Percentiles rank a stretch among this genome's conserved stretches.
phyloP scores from a whole-genome alignment of 352 stramenopile species.

The Stramenopiles sp. region DNA sequence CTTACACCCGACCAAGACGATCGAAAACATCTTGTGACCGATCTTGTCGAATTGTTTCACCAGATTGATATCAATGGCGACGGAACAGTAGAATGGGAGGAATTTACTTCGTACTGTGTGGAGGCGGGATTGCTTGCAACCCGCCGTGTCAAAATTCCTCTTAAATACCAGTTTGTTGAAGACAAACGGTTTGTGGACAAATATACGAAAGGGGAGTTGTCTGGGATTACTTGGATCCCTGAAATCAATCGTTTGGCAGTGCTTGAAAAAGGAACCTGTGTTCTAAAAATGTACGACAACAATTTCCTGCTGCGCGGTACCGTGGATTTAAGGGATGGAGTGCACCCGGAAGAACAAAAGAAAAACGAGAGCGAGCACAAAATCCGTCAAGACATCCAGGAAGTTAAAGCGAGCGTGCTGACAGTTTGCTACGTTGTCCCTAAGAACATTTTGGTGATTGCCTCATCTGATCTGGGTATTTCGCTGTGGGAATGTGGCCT shows the following conservation, averaged over 20 bases:
- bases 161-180: constrained; percentile 50
- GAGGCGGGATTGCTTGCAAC: constrained; percentile 54
- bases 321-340: neutral
- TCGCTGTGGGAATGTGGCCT: neutral
- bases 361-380: neutral
- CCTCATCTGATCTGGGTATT: neutral
- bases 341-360: neutral
- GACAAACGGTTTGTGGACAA: constrained; percentile 36
- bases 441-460: neutral
- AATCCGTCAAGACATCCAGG: neutral
- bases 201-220: constrained; percentile 35
- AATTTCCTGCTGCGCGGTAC: constrained; percentile 23
- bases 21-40: constrained; percentile 36
- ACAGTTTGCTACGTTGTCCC: neutral
- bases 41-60: constrained; percentile 49
- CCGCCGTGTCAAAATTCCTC: constrained; percentile 24
- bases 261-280: constrained; percentile 39
- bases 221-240: constrained; percentile 46
- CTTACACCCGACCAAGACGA: constrained; percentile 29
- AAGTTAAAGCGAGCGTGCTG: neutral
- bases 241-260: constrained; percentile 38
- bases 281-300: constrained; percentile 41
- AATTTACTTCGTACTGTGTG: constrained; percentile 61
- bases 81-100: constrained; percentile 51
- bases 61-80: constrained; percentile 65